These are phyloP conservation scores for Diplodia corticola DNA, from an alignment of 2,329 filamentous ascomycete genomes.

Conservation along the genomic window DNA sequence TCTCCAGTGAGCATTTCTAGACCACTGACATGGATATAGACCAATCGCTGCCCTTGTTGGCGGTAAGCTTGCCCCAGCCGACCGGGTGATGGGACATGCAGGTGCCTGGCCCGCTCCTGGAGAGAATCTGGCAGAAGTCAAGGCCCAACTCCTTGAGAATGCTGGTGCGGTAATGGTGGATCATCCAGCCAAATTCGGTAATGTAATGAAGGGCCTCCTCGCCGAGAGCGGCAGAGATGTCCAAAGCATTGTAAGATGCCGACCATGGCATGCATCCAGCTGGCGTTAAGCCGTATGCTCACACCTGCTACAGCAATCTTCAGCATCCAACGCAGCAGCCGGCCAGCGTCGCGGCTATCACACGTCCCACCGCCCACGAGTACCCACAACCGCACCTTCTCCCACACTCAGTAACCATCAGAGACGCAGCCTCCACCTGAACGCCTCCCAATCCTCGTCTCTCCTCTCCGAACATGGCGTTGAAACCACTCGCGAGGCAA, in stretches of 20 bases:
- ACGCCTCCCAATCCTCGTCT: slow-evolving; percentile 54
- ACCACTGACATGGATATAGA: slow-evolving; percentile 40
- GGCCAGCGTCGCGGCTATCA: slow-evolving; percentile 54
- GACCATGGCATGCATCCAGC: background rate
- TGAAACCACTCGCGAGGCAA: slow-evolving; percentile 45
- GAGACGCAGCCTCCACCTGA: slow-evolving; percentile 57
- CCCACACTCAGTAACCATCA: slow-evolving; percentile 34
- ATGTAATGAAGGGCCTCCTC: slow-evolving; percentile 64
- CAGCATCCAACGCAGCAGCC: slow-evolving; percentile 33
- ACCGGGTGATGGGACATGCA: slow-evolving; percentile 75
- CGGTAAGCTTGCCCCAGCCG: slow-evolving; percentile 63
- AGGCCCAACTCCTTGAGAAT: slow-evolving; percentile 65
- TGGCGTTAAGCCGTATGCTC: background rate
- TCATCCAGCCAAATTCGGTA: slow-evolving; percentile 74
- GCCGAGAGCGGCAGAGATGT: slow-evolving; percentile 44
- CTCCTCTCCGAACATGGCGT: slow-evolving; percentile 57
- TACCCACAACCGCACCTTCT: background rate
- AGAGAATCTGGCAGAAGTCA: slow-evolving; percentile 64
- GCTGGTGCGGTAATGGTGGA: slow-evolving; percentile 71
- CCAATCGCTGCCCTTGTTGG: slow-evolving; percentile 73
- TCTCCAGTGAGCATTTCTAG: background rate
- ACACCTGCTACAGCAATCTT: slow-evolving; percentile 31
- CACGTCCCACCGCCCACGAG: slow-evolving; percentile 31
- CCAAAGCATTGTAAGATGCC: slow-evolving; percentile 38
- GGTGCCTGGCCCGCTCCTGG: slow-evolving; percentile 70